These are phyloP conservation scores for Austroboletus eburneus DNA, from an alignment of 768 basidiomycete genomes.

Conservation along the genomic window DNA sequence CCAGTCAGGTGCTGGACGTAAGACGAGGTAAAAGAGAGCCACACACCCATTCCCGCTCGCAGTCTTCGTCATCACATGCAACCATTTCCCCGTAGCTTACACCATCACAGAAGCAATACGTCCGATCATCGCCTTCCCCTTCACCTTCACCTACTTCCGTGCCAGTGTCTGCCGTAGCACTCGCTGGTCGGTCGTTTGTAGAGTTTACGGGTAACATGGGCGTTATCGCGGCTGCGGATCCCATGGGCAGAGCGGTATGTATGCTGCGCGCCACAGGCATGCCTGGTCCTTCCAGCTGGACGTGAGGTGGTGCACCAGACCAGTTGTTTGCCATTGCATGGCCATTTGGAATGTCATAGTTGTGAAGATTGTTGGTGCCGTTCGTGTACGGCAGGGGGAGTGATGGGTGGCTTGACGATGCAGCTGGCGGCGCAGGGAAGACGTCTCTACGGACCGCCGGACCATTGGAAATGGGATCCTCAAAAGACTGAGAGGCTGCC, in stretches of 20 bases:
- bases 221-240: slow-evolving; percentile 21
- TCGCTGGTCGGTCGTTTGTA: slow-evolving; percentile 31
- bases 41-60: slow-evolving; percentile 87
- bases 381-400: slow-evolving; percentile 42
- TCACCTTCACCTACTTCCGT: slow-evolving; percentile 49
- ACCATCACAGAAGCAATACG: slow-evolving; percentile 83
- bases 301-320: slow-evolving; percentile 44
- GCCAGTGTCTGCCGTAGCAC: slow-evolving; percentile 37
- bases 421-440: slow-evolving; percentile 47
- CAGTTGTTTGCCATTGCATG: slow-evolving; percentile 42
- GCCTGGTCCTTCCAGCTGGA: slow-evolving; percentile 71
- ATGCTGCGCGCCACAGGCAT: slow-evolving; percentile 62
- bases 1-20: slow-evolving; percentile 12
- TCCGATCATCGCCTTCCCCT: slow-evolving; percentile 54
- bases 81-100: slow-evolving; percentile 94
- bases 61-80: slow-evolving; percentile 79
- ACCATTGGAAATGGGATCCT: slow-evolving; percentile 41
- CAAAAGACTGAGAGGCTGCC: slow-evolving; percentile 34
- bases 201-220: slow-evolving; percentile 22
- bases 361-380: slow-evolving; percentile 35
- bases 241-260: slow-evolving; percentile 20
- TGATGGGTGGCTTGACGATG: slow-evolving; percentile 50
- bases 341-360: slow-evolving; percentile 38
- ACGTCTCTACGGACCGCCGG: slow-evolving; percentile 36
- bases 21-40: slow-evolving; percentile 1